A percentile compares a stretch with the other conserved stretches of the same genome.
Evolutionary conservation across 306 rosid genomes (phyloP).

Genomic region (Casuarina glauca): DNA sequence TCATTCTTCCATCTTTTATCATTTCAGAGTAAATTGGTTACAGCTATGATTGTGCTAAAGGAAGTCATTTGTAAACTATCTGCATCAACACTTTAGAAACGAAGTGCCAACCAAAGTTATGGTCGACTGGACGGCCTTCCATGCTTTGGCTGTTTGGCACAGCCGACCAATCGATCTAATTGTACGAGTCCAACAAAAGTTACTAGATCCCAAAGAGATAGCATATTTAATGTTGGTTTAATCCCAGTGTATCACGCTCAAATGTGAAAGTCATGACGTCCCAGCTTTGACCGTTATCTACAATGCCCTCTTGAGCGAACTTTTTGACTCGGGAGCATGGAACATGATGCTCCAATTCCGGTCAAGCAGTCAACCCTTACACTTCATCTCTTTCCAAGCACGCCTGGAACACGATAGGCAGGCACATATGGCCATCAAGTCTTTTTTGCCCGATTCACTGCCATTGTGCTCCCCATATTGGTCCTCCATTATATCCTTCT

Average conservation of each 20-base stretch:
- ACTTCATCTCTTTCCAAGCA: conserved; percentile 21
- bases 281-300: conserved; percentile 32
- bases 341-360: conserved; percentile 17
- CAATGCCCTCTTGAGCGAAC: conserved; percentile 9
- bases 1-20: too few relatives aligned
- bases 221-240: conserved; percentile 14
- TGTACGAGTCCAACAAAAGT: conserved; percentile 31
- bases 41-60: background rate
- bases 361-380: conserved; percentile 32
- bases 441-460: conserved; percentile 18
- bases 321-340: conserved; percentile 35
- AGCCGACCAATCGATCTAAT: conserved; percentile 42
- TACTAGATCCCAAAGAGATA: conserved; percentile 5
- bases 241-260: conserved; percentile 12
- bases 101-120: conserved; percentile 45
- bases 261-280: background rate
- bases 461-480: conserved; percentile 35
- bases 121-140: conserved; percentile 33
- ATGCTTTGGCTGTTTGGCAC: conserved; percentile 51
- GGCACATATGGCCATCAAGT: conserved; percentile 56
- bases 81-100: conserved; percentile 43
- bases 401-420: conserved; percentile 51
- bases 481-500: conserved; percentile 27
- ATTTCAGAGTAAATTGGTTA: too few relatives aligned
- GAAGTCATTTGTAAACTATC: conserved; percentile 21